A percentile compares a stretch with the other conserved stretches of the same genome.
Evolutionary conservation across 163 green algal species (phyloP).

Genomic region (Volvox carteri): DNA sequence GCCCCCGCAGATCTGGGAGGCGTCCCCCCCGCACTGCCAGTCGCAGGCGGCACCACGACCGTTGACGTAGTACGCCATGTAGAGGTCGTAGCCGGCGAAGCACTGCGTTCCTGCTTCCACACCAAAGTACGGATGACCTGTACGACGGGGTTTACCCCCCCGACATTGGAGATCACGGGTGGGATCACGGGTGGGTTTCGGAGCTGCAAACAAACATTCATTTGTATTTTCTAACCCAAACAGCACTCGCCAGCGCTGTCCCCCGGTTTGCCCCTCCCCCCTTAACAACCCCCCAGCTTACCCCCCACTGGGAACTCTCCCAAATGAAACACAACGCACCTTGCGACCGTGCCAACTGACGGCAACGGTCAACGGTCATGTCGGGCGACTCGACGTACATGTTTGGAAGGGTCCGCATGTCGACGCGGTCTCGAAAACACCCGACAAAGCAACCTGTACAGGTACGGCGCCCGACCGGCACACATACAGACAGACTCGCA

Average conservation of each 20-base stretch:
- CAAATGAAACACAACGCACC: too few relatives aligned
- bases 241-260: too few relatives aligned
- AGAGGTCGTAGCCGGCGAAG: background rate
- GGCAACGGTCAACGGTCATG: background rate
- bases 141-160: too few relatives aligned
- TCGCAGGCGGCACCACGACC: background rate
- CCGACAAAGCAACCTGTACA: constrained; percentile 7
- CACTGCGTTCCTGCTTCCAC: constrained; percentile 9
- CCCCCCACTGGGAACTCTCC: too few relatives aligned
- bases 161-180: too few relatives aligned
- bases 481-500: too few relatives aligned
- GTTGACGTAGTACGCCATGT: background rate
- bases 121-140: background rate
- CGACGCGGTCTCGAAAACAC: background rate
- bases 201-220: too few relatives aligned
- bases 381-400: background rate
- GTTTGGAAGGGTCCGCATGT: background rate
- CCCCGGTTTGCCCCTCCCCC: too few relatives aligned
- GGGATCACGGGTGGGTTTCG: too few relatives aligned
- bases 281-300: too few relatives aligned
- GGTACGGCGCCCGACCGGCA: background rate
- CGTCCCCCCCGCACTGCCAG: background rate
- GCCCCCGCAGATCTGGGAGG: background rate
- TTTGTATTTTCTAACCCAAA: too few relatives aligned
- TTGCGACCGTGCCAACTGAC: background rate